Percentiles rank a stretch among this genome's conserved stretches.
Evolutionary conservation across 1,284 basidiomycete genomes (phyloP).

Genomic region (Gomphus sp.): DNA sequence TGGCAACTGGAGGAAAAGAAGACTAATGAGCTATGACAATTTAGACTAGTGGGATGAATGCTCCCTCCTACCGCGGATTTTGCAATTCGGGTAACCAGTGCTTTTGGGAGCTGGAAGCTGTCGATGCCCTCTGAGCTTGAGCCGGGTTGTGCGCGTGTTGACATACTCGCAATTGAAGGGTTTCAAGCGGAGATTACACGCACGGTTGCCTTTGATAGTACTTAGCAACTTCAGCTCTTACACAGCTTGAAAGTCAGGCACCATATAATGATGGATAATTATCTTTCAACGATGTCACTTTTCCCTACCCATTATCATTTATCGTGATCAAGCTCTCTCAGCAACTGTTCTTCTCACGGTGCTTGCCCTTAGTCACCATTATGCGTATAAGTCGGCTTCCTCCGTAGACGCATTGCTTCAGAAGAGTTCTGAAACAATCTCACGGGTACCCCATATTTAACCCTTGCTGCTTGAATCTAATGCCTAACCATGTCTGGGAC

Average conservation of each 20-base stretch:
- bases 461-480: no score
- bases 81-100: constrained; percentile 30
- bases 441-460: no score
- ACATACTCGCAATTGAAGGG: background rate
- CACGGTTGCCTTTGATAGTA: no score
- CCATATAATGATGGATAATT: background rate
- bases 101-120: constrained; percentile 33
- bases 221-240: background rate
- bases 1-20: constrained; percentile 23
- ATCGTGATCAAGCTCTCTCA: background rate
- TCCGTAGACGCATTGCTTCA: background rate
- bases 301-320: background rate
- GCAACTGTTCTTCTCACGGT: background rate
- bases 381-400: background rate
- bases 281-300: background rate
- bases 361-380: background rate
- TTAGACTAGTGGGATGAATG: background rate
- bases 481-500: no score
- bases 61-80: constrained; percentile 25
- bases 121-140: constrained; percentile 21
- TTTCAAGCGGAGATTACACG: constrained; percentile 10
- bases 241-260: background rate
- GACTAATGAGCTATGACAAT: background rate
- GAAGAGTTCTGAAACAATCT: no score
- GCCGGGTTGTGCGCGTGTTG: background rate